Percentiles rank a stretch among this genome's conserved stretches.
Conservation (phyloP, 164 flowering plant species). For the Magnolia changhungtana region DNA sequence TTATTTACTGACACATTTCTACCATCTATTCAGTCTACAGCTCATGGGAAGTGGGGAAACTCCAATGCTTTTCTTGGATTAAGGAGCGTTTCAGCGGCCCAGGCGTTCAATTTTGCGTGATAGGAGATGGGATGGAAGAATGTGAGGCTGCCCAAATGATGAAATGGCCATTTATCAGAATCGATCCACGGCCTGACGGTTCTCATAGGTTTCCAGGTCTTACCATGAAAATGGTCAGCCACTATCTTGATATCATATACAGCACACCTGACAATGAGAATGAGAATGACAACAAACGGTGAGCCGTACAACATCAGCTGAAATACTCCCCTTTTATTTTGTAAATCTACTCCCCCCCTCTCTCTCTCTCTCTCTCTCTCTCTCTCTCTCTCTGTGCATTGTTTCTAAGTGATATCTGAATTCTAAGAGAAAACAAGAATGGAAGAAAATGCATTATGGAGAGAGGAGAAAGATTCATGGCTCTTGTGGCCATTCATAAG, state of each 20-base stretch:
- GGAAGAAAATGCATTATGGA: no score
- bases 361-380: neutral
- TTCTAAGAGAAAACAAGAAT: no score
- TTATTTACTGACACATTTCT: neutral
- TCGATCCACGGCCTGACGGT: slow-evolving; percentile 56
- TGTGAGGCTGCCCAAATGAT: slow-evolving; percentile 79
- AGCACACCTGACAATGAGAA: slow-evolving; percentile 37
- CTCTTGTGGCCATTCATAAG: no score
- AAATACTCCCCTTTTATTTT: neutral
- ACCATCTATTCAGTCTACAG: slow-evolving; percentile 65
- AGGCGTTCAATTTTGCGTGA: slow-evolving; percentile 69
- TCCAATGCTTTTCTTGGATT: slow-evolving; percentile 75
- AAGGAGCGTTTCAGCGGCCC: slow-evolving; percentile 58
- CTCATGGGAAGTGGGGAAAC: slow-evolving; percentile 90
- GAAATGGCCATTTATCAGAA: slow-evolving; percentile 84
- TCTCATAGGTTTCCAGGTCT: slow-evolving; percentile 84
- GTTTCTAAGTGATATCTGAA: no score
- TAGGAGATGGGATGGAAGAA: slow-evolving; percentile 97
- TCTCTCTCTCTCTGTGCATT: no score
- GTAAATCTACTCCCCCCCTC: neutral
- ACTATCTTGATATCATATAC: slow-evolving; percentile 67
- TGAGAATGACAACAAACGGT: slow-evolving; percentile 33
- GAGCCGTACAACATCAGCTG: slow-evolving; percentile 9
- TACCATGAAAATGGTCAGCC: slow-evolving; percentile 49
- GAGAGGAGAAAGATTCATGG: no score